Base-by-base conservation (phyloP, 257 asterid genomes). In the Solanum clarkiae region DNA sequence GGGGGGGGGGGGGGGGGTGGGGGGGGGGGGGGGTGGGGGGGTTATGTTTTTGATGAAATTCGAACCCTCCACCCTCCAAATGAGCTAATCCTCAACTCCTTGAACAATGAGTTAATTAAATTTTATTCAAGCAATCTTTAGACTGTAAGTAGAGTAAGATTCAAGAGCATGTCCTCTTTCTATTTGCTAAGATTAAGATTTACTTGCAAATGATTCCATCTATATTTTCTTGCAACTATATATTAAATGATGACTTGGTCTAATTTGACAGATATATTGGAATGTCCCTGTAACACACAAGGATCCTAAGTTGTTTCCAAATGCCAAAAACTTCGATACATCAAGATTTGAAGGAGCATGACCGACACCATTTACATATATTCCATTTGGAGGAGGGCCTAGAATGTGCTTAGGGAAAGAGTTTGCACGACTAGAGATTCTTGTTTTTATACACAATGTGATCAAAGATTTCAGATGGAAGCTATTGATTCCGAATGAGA, bases 331-430 rank as follows among this genome's bases (percentile, higher is more conserved):
- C n/a, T 86, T 86, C 32, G 85, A 86, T 81, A 47, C 86, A 1
- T 81, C 85, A 18, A 86, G 88, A 70, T 86, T 69, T 59, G 88
- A 81, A 86, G 85, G 83, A 36, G 57, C 49, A 1, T 86, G 85
- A 17, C 80, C 86, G 3, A 36, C 74, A 20, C 88, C 88, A 69
- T 86, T 81, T 53, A 56, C 88, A 24, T 86, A 81, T 55, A 82
- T 81, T 17, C 83, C 86, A 24, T 86, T 86, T 3, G 88, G 88
- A 29, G 88, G 88, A 74, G 88, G 88, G 29, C 83, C 88, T 45
- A 36, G 88, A 60, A 86, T 86, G 94, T 93, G 96, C 88, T 54
- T 93, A 88, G 94, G 94, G 24, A 91, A 93, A 86, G 96, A 93
- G 90, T 93, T 90, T 81, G 93, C 96, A 20, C 89, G 94, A 17